Evolutionary conservation across 164 flowering plant species (phyloP), one percentile per base, ranked within the genome.

Genomic region (Stephania yunnanensis): DNA sequence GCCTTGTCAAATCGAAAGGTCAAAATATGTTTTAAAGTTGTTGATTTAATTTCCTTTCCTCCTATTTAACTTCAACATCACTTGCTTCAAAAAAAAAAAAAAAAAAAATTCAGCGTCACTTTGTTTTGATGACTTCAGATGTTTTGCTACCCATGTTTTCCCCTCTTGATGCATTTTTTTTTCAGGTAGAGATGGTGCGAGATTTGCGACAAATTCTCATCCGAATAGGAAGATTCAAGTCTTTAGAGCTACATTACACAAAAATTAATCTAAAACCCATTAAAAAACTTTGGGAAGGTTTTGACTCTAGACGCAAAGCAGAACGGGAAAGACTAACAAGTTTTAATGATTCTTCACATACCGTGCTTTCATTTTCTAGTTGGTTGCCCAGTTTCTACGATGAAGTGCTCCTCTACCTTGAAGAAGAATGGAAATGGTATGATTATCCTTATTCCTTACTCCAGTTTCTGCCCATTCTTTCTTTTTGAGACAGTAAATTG

Each of bases 391-490:
- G 81, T 82, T 96, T 94, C 85, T 94, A 91, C 78, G 98, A 96
- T 82, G 97, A 94, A 80, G 82, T 92, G 82, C 88, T 96, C 20
- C 96, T 92, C 69, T 91, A 91, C 85, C 94, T 96, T 74, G 99
- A 96, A 81, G 97, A 94, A 80, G 99, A 96, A 81, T 96, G 99
- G 99, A 96, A 96, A 80, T 96, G 99, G 99, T 96, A 94, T 46
- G 83, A 12, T 75, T 29, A 12, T 1, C 42, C 42, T 36, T 52
- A 48, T 46, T 20, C 7, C 20, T 61, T 36, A 19, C 66, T 61
- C 66, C 66, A 61, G 25, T 61, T 20, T 61, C 20, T 17, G n/a
- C 20, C 19, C 22, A 5, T n/a, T n/a, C 25, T 61, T 61, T n/a
- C 22, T 61, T 58, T 58, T n/a, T 17, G n/a, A 0, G 20, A 19